Evolutionary conservation across 2,329 filamentous ascomycete genomes (phyloP).

Genomic region (Phialophora expanda): DNA sequence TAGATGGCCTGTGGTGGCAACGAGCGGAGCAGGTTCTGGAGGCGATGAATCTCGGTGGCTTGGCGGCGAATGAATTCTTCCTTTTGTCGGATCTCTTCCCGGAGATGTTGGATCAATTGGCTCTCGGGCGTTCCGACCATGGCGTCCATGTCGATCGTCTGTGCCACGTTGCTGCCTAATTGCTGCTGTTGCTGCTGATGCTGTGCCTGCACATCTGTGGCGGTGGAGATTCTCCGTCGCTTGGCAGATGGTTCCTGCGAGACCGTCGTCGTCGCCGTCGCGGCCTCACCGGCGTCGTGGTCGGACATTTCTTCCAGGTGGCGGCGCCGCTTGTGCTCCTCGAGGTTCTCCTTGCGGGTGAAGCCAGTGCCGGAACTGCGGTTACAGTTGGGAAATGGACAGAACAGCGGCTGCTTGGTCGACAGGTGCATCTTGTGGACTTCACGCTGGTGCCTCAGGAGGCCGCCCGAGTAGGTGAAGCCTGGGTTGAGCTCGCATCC

Average conservation of each 20-base stretch:
- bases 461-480: conserved; percentile 92
- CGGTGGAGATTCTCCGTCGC: conserved; percentile 22
- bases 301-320: conserved; percentile 54
- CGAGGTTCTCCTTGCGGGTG: conserved; percentile 89
- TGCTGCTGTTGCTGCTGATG: conserved; percentile 7
- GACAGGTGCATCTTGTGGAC: conserved; percentile 90
- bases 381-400: conserved; percentile 85
- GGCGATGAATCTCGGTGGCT: conserved; percentile 27
- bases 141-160: conserved; percentile 2
- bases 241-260: conserved; percentile 19
- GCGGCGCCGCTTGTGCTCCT: conserved; percentile 90
- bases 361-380: conserved; percentile 87
- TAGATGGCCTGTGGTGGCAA: conserved; percentile 33
- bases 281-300: conserved; percentile 2
- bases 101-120: conserved; percentile 26
- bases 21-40: conserved; percentile 28
- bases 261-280: neutral
- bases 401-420: conserved; percentile 78
- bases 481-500: conserved; percentile 90
- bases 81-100: conserved; percentile 27
- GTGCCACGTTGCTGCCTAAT: conserved; percentile 14
- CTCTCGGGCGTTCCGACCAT: conserved; percentile 18
- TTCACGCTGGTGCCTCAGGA: conserved; percentile 88
- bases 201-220: conserved; percentile 8
- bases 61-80: conserved; percentile 32